These are phyloP conservation scores for Fraxinus dipetala DNA, from an alignment of 305 asterid species.

Conservation along the genomic window DNA sequence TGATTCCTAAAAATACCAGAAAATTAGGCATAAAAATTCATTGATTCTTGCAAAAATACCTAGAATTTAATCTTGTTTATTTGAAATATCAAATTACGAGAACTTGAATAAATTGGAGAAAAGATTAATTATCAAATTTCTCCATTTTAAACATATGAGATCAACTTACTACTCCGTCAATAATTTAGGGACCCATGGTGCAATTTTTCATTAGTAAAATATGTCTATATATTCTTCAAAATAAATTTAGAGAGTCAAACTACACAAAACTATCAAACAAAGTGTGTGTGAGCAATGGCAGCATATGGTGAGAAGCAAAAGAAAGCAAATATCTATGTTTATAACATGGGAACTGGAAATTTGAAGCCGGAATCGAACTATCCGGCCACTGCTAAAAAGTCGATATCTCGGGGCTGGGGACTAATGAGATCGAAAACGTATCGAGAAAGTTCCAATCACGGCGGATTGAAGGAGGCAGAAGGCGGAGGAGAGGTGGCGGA, in stretches of 20 bases:
- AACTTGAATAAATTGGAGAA: background rate
- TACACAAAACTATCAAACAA: slow-evolving; percentile 6
- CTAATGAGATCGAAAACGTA: slow-evolving; percentile 55
- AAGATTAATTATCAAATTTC: background rate
- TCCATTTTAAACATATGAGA: background rate
- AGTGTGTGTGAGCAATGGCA: slow-evolving; percentile 22
- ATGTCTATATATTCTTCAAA: background rate
- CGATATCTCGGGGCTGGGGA: slow-evolving; percentile 37
- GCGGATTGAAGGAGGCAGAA: slow-evolving; percentile 5
- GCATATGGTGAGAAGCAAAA: slow-evolving; percentile 29
- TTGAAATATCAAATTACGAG: background rate
- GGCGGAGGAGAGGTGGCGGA: slow-evolving; percentile 16
- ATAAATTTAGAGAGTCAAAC: background rate
- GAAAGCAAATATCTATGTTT: slow-evolving; percentile 46
- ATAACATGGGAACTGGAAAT: slow-evolving; percentile 35
- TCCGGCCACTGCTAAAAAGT: slow-evolving; percentile 24
- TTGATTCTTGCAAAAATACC: background rate
- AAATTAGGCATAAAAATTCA: background rate
- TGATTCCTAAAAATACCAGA: background rate
- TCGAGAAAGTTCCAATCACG: slow-evolving; percentile 29
- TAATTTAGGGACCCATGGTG: background rate
- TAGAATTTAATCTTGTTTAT: background rate
- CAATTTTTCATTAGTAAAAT: background rate
- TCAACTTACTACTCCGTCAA: background rate
- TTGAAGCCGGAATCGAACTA: slow-evolving; percentile 11